These are phyloP conservation scores for Trametes sp. DNA, from an alignment of 1,284 basidiomycete genomes.

Conservation along the genomic window DNA sequence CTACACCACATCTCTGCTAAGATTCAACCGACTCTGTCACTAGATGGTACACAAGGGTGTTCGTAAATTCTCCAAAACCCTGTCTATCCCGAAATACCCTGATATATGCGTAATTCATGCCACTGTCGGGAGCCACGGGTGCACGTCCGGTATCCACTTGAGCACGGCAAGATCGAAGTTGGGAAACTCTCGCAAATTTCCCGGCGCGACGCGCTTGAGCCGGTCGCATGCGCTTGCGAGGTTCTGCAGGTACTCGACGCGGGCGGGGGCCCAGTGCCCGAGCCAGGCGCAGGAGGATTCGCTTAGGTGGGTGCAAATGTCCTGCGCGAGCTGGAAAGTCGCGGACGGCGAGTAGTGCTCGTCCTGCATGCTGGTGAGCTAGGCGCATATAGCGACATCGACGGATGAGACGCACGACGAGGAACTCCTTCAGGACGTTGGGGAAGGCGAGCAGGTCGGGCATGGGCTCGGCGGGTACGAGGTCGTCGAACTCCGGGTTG, in stretches of 20 bases:
- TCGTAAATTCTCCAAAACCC: no score
- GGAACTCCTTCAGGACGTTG: conserved; percentile 13
- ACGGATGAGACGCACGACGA: conserved; percentile 15
- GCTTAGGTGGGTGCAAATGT: conserved; percentile 24
- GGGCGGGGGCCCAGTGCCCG: conserved; percentile 29
- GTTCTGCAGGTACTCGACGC: conserved; percentile 28
- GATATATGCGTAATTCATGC: background rate
- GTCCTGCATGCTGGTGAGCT: conserved; percentile 13
- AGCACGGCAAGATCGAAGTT: conserved; percentile 43
- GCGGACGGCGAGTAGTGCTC: conserved; percentile 25
- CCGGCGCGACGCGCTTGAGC: conserved; percentile 8
- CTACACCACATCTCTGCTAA: no score
- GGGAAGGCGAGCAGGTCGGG: conserved; percentile 28
- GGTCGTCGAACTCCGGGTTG: conserved; percentile 46
- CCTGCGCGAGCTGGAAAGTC: conserved; percentile 26
- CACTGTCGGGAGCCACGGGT: conserved; percentile 54
- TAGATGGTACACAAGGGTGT: no score
- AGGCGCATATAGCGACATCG: background rate
- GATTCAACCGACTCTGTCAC: no score
- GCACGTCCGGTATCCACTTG: conserved; percentile 50
- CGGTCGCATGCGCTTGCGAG: conserved; percentile 22
- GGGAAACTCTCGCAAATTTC: conserved; percentile 26
- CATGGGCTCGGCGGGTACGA: conserved; percentile 27
- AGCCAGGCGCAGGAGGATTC: conserved; percentile 20
- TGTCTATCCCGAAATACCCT: no score